Evolutionary conservation across 2,329 filamentous ascomycete species (phyloP).

Genomic region (Rhynchosporium agropyri): DNA sequence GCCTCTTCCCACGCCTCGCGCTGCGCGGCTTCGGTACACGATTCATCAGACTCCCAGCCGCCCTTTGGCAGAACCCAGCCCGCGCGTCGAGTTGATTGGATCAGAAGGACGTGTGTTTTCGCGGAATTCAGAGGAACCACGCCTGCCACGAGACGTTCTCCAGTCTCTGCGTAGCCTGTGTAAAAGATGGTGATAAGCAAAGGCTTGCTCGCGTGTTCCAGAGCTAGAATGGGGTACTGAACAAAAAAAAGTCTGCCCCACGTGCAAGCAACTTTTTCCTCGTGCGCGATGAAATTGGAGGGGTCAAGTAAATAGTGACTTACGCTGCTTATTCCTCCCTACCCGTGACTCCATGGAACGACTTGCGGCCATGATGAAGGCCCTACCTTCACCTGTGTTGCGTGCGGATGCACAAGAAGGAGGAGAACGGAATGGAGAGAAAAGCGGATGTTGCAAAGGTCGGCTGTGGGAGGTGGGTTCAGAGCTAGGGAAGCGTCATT

Average conservation of each 20-base stretch:
- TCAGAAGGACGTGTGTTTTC: conserved; percentile 86
- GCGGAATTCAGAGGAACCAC: conserved; percentile 87
- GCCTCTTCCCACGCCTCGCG: conserved; percentile 98
- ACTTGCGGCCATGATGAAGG: conserved; percentile 43
- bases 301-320: conserved; percentile 48
- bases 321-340: conserved; percentile 79
- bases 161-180: conserved; percentile 86
- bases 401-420: conserved; percentile 24
- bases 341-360: conserved; percentile 73
- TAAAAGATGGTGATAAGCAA: conserved; percentile 38
- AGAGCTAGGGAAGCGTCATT: conserved; percentile 37
- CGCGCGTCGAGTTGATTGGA: conserved; percentile 87
- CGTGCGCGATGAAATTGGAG: conserved; percentile 23
- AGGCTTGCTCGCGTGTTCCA: conserved; percentile 22
- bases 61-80: conserved; percentile 98
- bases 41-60: conserved; percentile 95
- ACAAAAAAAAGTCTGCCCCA: conserved; percentile 26
- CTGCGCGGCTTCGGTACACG: conserved; percentile 79
- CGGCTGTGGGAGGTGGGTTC: conserved; percentile 31
- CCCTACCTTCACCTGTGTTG: conserved; percentile 33
- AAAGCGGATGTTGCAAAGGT: conserved; percentile 28
- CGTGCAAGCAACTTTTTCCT: conserved; percentile 24
- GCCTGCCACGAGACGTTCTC: conserved; percentile 92
- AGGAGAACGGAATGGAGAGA: not conserved
- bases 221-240: not conserved